Conservation (phyloP, 805 yeast genomes). For the Teunomyces panamensis region DNA sequence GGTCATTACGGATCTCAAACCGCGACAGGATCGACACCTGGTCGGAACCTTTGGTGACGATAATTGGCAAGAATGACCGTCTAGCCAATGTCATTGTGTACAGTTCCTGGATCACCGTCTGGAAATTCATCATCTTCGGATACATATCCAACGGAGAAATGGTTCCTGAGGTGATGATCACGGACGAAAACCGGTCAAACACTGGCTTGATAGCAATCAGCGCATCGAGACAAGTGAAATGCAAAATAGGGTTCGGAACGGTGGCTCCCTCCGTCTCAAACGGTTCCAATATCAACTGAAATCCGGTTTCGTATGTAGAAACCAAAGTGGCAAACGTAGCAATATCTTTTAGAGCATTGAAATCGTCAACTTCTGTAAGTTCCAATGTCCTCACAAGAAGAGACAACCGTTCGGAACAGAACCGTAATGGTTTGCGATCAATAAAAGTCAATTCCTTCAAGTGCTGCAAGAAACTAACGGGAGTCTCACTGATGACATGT, state of each 20-base stretch:
- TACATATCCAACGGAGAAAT: conserved; percentile 98
- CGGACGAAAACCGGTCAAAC: conserved; percentile 87
- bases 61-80: conserved; percentile 89
- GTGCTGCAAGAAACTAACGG: conserved; percentile 88
- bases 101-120: conserved; percentile 90
- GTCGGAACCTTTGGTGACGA: conserved; percentile 96
- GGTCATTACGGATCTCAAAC: conserved; percentile 95
- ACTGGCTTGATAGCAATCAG: conserved; percentile 97
- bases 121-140: conserved; percentile 93
- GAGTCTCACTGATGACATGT: conserved; percentile 97
- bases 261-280: conserved; percentile 91
- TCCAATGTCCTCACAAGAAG: conserved; percentile 87
- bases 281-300: conserved; percentile 88
- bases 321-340: conserved; percentile 96
- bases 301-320: conserved; percentile 92
- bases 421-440: conserved; percentile 85
- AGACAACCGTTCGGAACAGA: conserved; percentile 89
- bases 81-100: conserved; percentile 94
- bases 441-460: conserved; percentile 89
- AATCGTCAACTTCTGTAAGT: conserved; percentile 84
- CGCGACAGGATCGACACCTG: conserved; percentile 96
- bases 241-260: conserved; percentile 93
- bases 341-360: conserved; percentile 87
- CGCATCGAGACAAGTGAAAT: conserved; percentile 94
- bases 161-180: conserved; percentile 95